A percentile compares a stretch with the other conserved stretches of the same genome.
phyloP scores from a whole-genome alignment of 2,329 filamentous ascomycete species.

The Apiospora aurea region DNA sequence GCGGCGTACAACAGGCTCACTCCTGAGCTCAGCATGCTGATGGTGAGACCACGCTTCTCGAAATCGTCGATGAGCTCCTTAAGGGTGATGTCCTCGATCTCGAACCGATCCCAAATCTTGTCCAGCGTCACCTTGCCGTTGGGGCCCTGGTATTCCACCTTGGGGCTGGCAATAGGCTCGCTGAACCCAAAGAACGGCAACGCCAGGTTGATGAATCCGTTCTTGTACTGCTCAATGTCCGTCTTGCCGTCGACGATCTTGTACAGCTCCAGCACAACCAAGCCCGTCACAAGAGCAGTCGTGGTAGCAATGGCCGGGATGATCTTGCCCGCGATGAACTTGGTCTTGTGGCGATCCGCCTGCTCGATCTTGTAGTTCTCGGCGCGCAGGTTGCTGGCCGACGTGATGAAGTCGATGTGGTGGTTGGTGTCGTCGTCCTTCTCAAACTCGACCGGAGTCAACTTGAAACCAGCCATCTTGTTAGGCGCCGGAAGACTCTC shows the following conservation, averaged over 20 bases:
- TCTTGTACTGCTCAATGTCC: slow-evolving; percentile 99
- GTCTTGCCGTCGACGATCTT: slow-evolving; percentile 96
- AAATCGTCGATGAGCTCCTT: slow-evolving; percentile 85
- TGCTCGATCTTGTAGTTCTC: slow-evolving; percentile 97
- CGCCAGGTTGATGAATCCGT: slow-evolving; percentile 96
- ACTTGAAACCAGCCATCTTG: slow-evolving; percentile 84
- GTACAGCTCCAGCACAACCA: slow-evolving; percentile 92
- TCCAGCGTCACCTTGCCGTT: slow-evolving; percentile 84
- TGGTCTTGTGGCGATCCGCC: slow-evolving; percentile 96
- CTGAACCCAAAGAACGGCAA: slow-evolving; percentile 98
- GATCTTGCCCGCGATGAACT: slow-evolving; percentile 99
- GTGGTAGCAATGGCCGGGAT: slow-evolving; percentile 98
- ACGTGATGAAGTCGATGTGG: slow-evolving; percentile 99
- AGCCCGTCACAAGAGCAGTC: slow-evolving; percentile 91
- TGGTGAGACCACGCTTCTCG: slow-evolving; percentile 77
- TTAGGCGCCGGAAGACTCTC: slow-evolving; percentile 79
- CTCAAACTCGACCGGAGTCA: slow-evolving; percentile 94
- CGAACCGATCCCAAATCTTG: slow-evolving; percentile 98
- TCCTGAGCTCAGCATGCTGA: slow-evolving; percentile 96
- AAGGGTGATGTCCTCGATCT: slow-evolving; percentile 85
- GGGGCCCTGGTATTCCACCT: slow-evolving; percentile 85
- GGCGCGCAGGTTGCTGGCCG: slow-evolving; percentile 93
- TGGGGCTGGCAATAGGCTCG: slow-evolving; percentile 92
- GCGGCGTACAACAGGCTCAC: slow-evolving; percentile 93
- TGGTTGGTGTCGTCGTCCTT: slow-evolving; percentile 98